Conservation (phyloP, 768 basidiomycete species). For the Termitomyces sp. region DNA sequence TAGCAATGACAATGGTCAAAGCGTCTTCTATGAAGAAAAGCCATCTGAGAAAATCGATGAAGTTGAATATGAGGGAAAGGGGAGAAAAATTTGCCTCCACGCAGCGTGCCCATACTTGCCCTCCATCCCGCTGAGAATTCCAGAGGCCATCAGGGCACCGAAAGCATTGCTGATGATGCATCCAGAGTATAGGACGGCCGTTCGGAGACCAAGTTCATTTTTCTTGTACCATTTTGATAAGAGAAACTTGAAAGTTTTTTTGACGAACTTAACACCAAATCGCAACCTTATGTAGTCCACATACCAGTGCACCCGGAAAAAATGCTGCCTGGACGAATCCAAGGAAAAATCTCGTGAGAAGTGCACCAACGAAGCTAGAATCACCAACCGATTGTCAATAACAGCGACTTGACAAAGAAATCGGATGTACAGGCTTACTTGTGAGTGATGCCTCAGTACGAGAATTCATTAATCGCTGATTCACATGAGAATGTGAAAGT, state of each 20-base stretch:
- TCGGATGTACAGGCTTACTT: constrained; percentile 16
- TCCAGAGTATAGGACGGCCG: constrained; percentile 68
- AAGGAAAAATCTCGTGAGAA: constrained; percentile 71
- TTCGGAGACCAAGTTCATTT: constrained; percentile 67
- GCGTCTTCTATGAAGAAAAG: too few species aligned
- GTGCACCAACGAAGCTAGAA: constrained; percentile 58
- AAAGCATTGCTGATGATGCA: constrained; percentile 80
- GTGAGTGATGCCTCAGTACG: constrained; percentile 17
- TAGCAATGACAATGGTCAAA: too few species aligned
- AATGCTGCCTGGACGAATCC: constrained; percentile 75
- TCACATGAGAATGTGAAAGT: neutral
- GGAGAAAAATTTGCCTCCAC: constrained; percentile 52
- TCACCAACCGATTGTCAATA: neutral
- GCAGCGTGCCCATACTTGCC: constrained; percentile 64
- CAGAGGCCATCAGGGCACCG: constrained; percentile 75
- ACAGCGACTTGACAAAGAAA: neutral
- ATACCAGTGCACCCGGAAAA: constrained; percentile 62
- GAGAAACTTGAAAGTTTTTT: constrained; percentile 41
- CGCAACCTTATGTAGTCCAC: too few species aligned
- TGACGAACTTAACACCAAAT: too few species aligned
- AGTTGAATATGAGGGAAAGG: neutral
- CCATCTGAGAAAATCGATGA: neutral
- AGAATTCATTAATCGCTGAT: neutral
- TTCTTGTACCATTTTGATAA: constrained; percentile 75
- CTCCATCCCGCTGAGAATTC: constrained; percentile 71